A percentile compares a stretch with the other conserved stretches of the same genome.
phyloP scores from a whole-genome alignment of 371 early-diverging fungal genomes.

The Rozella allomycis region DNA sequence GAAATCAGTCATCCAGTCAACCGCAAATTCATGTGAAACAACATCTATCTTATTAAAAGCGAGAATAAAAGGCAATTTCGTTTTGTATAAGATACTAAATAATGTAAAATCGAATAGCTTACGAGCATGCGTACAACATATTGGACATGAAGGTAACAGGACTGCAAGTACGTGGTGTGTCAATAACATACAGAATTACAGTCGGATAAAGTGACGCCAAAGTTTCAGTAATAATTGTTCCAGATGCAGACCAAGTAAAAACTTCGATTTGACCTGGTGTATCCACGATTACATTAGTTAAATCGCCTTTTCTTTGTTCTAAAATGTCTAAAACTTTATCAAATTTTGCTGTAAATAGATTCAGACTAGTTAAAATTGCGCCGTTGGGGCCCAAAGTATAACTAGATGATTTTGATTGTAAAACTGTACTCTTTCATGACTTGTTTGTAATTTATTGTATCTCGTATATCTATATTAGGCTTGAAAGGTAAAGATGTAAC shows the following conservation, averaged over 20 bases:
- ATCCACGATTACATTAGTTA: constrained; percentile 64
- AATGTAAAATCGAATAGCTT: no score
- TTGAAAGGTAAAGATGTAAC: constrained; percentile 75
- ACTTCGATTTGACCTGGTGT: constrained; percentile 99
- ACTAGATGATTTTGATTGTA: constrained; percentile 11
- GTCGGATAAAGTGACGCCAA: constrained; percentile 81
- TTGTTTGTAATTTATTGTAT: constrained; percentile 93
- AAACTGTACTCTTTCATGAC: constrained; percentile 84
- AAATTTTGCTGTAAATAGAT: constrained; percentile 90
- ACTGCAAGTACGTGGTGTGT: constrained; percentile 74
- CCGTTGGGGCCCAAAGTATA: constrained; percentile 98
- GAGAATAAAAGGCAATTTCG: constrained; percentile 76
- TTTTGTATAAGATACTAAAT: constrained; percentile 71
- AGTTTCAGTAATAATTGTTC: constrained; percentile 87
- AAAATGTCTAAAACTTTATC: constrained; percentile 75
- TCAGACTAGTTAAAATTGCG: constrained; percentile 87
- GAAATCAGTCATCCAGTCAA: constrained; percentile 93
- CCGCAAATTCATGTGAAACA: constrained; percentile 57
- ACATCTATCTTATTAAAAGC: constrained; percentile 97
- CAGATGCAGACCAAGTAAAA: constrained; percentile 98
- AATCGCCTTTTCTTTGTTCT: constrained; percentile 35
- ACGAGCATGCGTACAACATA: constrained; percentile 95
- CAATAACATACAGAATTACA: constrained; percentile 85
- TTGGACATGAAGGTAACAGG: constrained; percentile 98
- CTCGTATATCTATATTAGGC: constrained; percentile 93